Conservation (phyloP, 176 grass and related monocot genomes). For the Phyllostachys edulis region DNA sequence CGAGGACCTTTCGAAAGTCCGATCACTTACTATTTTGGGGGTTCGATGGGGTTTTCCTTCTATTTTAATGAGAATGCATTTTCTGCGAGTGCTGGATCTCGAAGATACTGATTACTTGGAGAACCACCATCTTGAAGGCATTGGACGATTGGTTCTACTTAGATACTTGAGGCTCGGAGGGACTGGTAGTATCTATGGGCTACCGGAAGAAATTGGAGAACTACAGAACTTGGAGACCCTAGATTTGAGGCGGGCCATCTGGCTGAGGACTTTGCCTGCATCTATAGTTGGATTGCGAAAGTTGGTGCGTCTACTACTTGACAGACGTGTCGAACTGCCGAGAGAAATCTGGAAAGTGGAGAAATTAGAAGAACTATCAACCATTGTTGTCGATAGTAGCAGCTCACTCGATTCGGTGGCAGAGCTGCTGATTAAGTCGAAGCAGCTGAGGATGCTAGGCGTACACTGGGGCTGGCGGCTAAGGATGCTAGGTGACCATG, state of each 20-base stretch:
- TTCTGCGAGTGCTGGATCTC: slow-evolving; percentile 20
- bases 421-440: neutral
- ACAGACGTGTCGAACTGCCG: rapidly evolving
- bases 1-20: neutral
- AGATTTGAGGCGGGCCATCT: neutral
- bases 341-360: neutral
- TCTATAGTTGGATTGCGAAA: neutral
- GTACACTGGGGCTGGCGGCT: too few species aligned
- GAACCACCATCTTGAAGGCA: neutral
- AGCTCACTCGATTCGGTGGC: too few species aligned
- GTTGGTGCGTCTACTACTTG: slow-evolving; percentile 8
- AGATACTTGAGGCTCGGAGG: slow-evolving; percentile 13
- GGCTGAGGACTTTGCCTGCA: neutral
- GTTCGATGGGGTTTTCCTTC: too few species aligned
- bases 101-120: neutral
- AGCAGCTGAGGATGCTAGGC: neutral
- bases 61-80: too few species aligned
- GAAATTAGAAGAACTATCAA: slow-evolving; percentile 11
- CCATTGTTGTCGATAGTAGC: neutral
- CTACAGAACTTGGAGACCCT: slow-evolving; percentile 24
- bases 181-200: neutral
- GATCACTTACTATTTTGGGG: neutral
- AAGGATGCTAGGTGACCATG: too few species aligned
- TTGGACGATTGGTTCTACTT: neutral
- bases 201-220: neutral